A percentile compares a stretch with the other conserved stretches of the same genome.
Conservation (phyloP, 352 stramenopile genomes). For the Pythium rishiriense region DNA sequence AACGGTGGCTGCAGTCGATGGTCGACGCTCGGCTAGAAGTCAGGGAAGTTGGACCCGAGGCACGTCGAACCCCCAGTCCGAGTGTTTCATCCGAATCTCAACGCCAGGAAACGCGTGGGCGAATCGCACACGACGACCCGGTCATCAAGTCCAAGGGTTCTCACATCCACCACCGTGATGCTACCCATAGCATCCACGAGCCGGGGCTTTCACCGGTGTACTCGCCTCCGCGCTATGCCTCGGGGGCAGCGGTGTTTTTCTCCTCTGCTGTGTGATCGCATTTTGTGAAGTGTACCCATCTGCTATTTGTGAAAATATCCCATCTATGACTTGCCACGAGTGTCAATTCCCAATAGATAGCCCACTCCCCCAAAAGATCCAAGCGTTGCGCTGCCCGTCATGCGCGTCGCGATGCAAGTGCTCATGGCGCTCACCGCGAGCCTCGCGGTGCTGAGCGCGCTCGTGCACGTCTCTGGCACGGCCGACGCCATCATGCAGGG, state of each 20-base stretch:
- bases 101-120: too few species aligned
- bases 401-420: conserved; percentile 22
- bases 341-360: neutral
- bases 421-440: conserved; percentile 20
- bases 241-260: neutral
- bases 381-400: conserved; percentile 3
- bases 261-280: conserved; percentile 7
- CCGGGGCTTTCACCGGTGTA: neutral
- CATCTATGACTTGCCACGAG: neutral
- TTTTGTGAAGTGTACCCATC: conserved; percentile 11
- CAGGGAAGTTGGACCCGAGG: neutral
- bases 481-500: conserved; percentile 16
- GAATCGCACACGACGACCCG: neutral
- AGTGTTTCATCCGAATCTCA: neutral
- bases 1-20: conserved; percentile 64
- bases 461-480: conserved; percentile 28
- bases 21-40: conserved; percentile 6
- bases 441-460: conserved; percentile 8
- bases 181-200: neutral
- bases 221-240: neutral
- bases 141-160: neutral
- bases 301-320: neutral
- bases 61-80: neutral
- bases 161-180: neutral
- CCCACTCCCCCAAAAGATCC: conserved; percentile 3